Evolutionary conservation across 805 yeast genomes (phyloP), one percentile per base, ranked within the genome.

Genomic region (Schwanniomyces occidentalis): DNA sequence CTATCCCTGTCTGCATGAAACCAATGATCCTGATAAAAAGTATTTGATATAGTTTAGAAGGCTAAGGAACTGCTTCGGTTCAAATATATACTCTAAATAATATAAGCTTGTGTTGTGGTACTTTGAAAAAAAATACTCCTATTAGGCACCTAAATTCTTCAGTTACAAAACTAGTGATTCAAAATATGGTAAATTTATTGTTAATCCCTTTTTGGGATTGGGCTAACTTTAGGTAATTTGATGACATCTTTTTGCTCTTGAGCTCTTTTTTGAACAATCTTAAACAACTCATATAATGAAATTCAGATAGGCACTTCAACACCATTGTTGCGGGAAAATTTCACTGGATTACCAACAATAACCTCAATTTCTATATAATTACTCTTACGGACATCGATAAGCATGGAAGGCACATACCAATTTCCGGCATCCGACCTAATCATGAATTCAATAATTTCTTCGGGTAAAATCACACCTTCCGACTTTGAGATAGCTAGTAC

Each of bases 351-450:
- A 1, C 59, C 59, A 10, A 45, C 34, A 18, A 54, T 46, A 4
- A 49, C 54, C 34, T 54, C 56, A 16, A 46, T 29, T 37, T 54
- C 59, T 6, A 50, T 37, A 30, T 38, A 44, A 38, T 51, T 45
- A 6, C 48, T 49, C 34, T 54, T 52, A 15, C 46, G 42, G 15
- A 40, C 22, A 26, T 54, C 59, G 8, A 52, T 55, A 16, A 52
- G 40, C 59, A 54, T 54, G 17, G 57, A 54, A 15, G 59, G 59
- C 8, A 48, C 37, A 31, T 52, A 54, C 38, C 44, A 54, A 6
- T 44, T 46, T 19, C 47, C 49, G 13, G 32, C 46, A 23, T 42
- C 46, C 4, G 42, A 38, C 25, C 41, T 47, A 16, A 52, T 38
- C 58, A 51, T 52, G 23, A 33, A 21, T 12, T 52, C 55, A 31